These are phyloP conservation scores for Casuarina equisetifolia DNA, from an alignment of 306 rosid genomes.

Conservation along the genomic window DNA sequence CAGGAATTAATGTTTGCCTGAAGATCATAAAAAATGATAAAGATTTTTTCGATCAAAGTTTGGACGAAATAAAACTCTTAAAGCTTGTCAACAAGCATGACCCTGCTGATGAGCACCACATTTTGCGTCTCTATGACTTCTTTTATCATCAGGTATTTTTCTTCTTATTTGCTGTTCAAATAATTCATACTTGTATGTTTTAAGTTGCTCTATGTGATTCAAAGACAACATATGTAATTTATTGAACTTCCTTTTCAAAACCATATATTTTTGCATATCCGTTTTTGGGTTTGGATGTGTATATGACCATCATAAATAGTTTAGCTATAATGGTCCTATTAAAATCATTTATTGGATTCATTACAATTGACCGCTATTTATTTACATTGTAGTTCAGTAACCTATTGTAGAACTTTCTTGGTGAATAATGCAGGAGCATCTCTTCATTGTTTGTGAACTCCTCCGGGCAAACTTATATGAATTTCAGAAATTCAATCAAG, in stretches of 20 bases:
- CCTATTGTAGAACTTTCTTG: neutral
- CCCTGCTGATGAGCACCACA: constrained; percentile 71
- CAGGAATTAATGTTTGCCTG: constrained; percentile 87
- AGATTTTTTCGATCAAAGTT: constrained; percentile 95
- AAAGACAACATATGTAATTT: neutral
- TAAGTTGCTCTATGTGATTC: neutral
- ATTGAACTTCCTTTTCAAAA: neutral
- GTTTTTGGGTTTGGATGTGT: neutral
- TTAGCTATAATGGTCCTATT: neutral
- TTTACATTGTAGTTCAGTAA: neutral
- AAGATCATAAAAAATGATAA: constrained; percentile 97
- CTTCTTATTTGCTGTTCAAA: neutral
- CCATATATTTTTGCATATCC: neutral
- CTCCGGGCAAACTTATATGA: constrained; percentile 91
- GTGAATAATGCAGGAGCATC: constrained; percentile 72
- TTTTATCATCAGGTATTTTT: constrained; percentile 83
- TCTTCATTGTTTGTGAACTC: constrained; percentile 91
- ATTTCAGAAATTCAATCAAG: constrained; percentile 91
- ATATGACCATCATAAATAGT: neutral
- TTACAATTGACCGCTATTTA: neutral
- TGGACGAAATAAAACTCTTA: constrained; percentile 94
- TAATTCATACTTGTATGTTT: neutral
- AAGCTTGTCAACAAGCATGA: constrained; percentile 94
- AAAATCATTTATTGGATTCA: constrained; percentile 22
- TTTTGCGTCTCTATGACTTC: constrained; percentile 91